A percentile compares a stretch with the other conserved stretches of the same genome.
phyloP scores from a whole-genome alignment of 805 yeast genomes.

The Middelhovenomyces tepae region DNA sequence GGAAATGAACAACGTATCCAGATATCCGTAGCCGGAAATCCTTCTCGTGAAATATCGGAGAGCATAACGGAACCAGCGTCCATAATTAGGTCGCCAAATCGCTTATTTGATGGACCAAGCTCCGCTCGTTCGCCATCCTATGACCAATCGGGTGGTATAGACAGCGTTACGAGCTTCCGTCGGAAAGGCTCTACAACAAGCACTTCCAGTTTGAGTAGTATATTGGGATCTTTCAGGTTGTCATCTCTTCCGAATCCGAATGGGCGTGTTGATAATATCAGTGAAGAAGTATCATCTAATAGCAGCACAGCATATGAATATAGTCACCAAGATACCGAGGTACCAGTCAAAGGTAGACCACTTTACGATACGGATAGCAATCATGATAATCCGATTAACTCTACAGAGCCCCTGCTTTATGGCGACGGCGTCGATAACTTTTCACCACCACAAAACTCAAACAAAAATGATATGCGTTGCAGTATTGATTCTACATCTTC shows the following conservation, averaged over 20 bases:
- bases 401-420: constrained; percentile 1
- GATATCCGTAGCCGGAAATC: constrained; percentile 3
- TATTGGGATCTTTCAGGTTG: constrained; percentile 19
- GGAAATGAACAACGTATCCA: constrained; percentile 4
- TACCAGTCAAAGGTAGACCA: constrained; percentile 1
- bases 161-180: background rate
- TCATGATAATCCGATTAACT: background rate
- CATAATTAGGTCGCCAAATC: too few relatives aligned
- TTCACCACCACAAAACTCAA: too few relatives aligned
- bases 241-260: constrained; percentile 12
- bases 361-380: background rate
- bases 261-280: constrained; percentile 2
- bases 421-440: too few relatives aligned
- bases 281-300: too few relatives aligned
- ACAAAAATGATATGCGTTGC: too few relatives aligned
- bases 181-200: constrained; percentile 6
- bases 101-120: too few relatives aligned
- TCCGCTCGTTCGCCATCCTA: too few relatives aligned
- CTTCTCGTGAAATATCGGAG: background rate
- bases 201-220: constrained; percentile 12
- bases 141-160: background rate
- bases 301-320: constrained; percentile 1
- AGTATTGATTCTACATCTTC: too few relatives aligned
- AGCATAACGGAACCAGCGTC: constrained; percentile 3
- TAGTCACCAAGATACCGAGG: background rate